Conservation (phyloP, 2,329 filamentous ascomycete genomes). For the Fusarium praegraminearum region DNA sequence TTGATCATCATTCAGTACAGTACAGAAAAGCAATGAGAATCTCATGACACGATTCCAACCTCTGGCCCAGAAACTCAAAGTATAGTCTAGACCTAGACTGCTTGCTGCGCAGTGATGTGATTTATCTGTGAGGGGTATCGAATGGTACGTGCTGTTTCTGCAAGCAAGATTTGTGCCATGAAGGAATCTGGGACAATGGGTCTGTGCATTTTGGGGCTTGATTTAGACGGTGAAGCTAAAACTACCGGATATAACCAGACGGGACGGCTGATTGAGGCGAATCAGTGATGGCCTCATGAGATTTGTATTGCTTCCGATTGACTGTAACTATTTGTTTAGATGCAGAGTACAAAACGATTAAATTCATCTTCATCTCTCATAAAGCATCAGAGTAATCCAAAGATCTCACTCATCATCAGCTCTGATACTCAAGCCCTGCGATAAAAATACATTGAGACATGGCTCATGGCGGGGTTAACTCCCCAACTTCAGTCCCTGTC, state of each 20-base stretch:
- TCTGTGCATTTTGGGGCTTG: conserved; percentile 28
- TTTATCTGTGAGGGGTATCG: conserved; percentile 21
- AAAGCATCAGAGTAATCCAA: too few species aligned
- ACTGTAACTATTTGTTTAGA: neutral
- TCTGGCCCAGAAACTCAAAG: conserved; percentile 7
- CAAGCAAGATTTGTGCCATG: conserved; percentile 26
- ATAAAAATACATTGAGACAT: conserved; percentile 21
- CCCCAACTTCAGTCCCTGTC: conserved; percentile 7
- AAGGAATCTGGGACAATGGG: conserved; percentile 24
- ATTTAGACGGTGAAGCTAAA: conserved; percentile 22
- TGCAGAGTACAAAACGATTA: neutral
- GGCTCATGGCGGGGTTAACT: neutral
- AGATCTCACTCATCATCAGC: neutral
- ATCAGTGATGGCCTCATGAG: neutral
- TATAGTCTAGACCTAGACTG: conserved; percentile 27
- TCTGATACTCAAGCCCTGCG: neutral
- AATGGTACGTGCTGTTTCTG: conserved; percentile 36
- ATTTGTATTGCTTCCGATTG: neutral
- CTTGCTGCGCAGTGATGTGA: conserved; percentile 44
- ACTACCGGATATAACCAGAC: conserved; percentile 2
- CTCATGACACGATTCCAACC: conserved; percentile 25
- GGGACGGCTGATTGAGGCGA: conserved; percentile 23
- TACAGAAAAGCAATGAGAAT: conserved; percentile 2
- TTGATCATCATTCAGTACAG: conserved; percentile 4
- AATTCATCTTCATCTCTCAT: neutral